These are phyloP conservation scores for Helicosporidium sp. DNA, from an alignment of 139 green algal species.

Conservation along the genomic window DNA sequence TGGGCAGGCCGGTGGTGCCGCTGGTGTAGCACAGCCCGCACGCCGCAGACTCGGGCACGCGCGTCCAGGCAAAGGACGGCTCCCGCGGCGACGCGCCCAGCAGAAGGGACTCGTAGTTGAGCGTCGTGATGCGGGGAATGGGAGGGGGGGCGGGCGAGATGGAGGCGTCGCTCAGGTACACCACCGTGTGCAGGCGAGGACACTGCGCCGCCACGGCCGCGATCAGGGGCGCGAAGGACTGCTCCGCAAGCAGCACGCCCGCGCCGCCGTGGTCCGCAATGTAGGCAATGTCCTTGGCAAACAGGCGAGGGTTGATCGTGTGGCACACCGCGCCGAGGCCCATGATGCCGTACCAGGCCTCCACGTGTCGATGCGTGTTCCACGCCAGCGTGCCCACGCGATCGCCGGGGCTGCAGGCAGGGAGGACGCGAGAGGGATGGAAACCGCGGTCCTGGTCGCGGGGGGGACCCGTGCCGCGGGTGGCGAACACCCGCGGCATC, in stretches of 20 bases:
- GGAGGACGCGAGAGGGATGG: not conserved
- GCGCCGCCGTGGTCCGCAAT: slow-evolving; percentile 35
- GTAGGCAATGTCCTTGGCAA: slow-evolving; percentile 32
- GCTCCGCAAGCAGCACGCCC: slow-evolving; percentile 28
- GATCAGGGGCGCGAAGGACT: slow-evolving; percentile 28
- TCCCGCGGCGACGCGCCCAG: too few relatives aligned
- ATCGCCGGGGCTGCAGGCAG: slow-evolving; percentile 12
- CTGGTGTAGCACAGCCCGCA: slow-evolving; percentile 66
- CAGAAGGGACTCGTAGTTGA: too few relatives aligned
- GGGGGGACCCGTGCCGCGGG: not conserved
- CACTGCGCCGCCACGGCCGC: slow-evolving; percentile 18
- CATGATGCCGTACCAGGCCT: slow-evolving; percentile 52
- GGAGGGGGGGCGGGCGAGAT: too few relatives aligned
- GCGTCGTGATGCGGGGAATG: too few relatives aligned
- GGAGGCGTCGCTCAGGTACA: slow-evolving; percentile 41
- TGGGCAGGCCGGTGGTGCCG: slow-evolving; percentile 31
- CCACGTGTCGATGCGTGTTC: slow-evolving; percentile 54
- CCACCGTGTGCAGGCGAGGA: slow-evolving; percentile 15
- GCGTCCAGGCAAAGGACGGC: too few relatives aligned
- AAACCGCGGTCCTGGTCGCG: not conserved
- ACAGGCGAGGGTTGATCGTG: slow-evolving; percentile 44
- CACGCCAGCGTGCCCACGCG: slow-evolving; percentile 57
- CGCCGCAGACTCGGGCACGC: too few relatives aligned
- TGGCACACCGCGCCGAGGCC: slow-evolving; percentile 43
- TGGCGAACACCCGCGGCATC: too few relatives aligned